Base-by-base conservation (phyloP, 73 alveolate species). In the Blepharisma stoltei region DNA sequence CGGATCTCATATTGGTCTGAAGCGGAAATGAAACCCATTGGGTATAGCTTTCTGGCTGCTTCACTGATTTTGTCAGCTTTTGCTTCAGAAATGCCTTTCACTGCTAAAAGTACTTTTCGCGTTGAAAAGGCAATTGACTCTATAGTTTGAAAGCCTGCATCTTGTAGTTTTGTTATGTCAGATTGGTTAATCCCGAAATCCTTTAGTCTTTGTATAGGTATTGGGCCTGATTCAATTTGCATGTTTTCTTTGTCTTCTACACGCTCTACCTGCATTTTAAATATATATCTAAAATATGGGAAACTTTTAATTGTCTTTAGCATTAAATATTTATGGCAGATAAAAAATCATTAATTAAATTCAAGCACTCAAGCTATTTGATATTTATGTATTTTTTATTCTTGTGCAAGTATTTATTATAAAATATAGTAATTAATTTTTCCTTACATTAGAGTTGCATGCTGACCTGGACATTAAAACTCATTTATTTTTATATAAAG, bases 11-110 rank as follows among this genome's bases (percentile, higher is more conserved):
- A 78, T 44, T 80, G 86, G 25, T 85, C 89, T 49, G 93, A 73
- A 43, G 97, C 96, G 20, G 97, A 90, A 60, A 83, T 81, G 71
- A 96, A 95, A 18, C 95, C 95, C 80, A 92, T 82, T 5, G 88
- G 87, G 38, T 84, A 89, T 14, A 92, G 53, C 68, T 92, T 92
- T 47, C 82, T 73, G 21, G 93, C 85, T 14, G 92, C 94, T 45
- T 81, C 96, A 0, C 88, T 75, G 14, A 95, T 86, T 77, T 95
- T 95, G 55, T 93, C 98, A 7, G 95, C 91, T 83, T 95, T 95
- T 14, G 82, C 84, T 70, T 95, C 99, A 32, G 97, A 81, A 70
- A 95, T 69, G 6, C 99, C 99, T 71, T 95, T 95, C 6, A 95
- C 88, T 54, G 54, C 52, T 47, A 90, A 66, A 67, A 95, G 83